These are phyloP conservation scores for Acidiella bohemica DNA, from an alignment of 495 filamentous ascomycete genomes.

Conservation along the genomic window DNA sequence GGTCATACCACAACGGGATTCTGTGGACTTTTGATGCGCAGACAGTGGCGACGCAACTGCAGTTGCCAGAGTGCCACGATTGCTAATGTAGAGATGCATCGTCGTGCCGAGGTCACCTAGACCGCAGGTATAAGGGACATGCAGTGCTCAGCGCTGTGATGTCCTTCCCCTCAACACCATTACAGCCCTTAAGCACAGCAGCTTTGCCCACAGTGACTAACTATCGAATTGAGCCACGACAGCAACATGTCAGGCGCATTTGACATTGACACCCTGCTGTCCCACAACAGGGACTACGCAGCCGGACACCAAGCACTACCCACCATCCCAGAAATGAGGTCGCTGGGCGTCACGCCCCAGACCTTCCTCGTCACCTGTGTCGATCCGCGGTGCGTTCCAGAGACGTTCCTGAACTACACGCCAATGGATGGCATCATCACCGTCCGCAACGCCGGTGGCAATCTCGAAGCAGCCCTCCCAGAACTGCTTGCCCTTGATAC, in stretches of 20 bases:
- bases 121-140: too few species aligned
- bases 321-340: background rate
- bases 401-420: constrained; percentile 2
- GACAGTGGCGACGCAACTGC: too few species aligned
- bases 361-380: constrained; percentile 2
- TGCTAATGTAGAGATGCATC: too few species aligned
- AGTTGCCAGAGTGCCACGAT: too few species aligned
- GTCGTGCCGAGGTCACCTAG: too few species aligned
- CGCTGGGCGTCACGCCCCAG: background rate
- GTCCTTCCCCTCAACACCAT: too few species aligned
- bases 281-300: background rate
- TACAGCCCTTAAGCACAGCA: too few species aligned
- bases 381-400: constrained; percentile 7
- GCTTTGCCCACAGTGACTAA: too few species aligned
- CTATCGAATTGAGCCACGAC: too few species aligned
- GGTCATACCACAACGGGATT: too few species aligned
- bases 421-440: constrained; percentile 1
- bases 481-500: constrained; percentile 1
- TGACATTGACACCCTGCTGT: background rate
- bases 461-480: background rate
- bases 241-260: background rate
- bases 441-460: constrained; percentile 2
- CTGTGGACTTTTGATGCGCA: too few species aligned
- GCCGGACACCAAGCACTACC: background rate
- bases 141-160: too few species aligned